Evolutionary conservation across 768 basidiomycete species (phyloP).

Genomic region (Butyriboletus loyo): DNA sequence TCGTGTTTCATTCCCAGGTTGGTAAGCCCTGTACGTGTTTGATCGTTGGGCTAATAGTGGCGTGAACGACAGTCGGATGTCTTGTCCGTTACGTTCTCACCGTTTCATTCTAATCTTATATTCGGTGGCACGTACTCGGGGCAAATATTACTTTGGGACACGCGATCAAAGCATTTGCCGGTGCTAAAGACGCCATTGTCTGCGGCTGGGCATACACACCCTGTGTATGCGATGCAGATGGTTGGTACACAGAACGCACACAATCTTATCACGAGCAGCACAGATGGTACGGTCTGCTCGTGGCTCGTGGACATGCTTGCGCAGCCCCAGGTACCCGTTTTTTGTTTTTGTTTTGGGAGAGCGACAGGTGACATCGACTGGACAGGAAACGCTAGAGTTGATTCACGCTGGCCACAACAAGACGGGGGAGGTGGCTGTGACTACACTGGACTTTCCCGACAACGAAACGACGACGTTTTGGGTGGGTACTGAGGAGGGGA

Average conservation of each 20-base stretch:
- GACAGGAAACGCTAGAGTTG: conserved; percentile 89
- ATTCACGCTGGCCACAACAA: conserved; percentile 90
- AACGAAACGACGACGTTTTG: conserved; percentile 97
- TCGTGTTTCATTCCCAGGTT: conserved; percentile 97
- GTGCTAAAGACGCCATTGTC: conserved; percentile 96
- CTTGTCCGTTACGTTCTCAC: conserved; percentile 93
- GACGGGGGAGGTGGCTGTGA: conserved; percentile 95
- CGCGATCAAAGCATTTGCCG: conserved; percentile 92
- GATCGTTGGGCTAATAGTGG: conserved; percentile 3
- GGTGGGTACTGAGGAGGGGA: conserved; percentile 98
- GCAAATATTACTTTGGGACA: conserved; percentile 98
- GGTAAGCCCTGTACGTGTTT: conserved; percentile 21
- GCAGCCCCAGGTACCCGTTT: conserved; percentile 76
- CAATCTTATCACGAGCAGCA: conserved; percentile 94
- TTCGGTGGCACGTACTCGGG: conserved; percentile 99
- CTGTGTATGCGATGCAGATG: conserved; percentile 98
- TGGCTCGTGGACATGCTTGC: conserved; percentile 99
- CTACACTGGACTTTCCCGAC: conserved; percentile 89
- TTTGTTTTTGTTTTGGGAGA: neutral
- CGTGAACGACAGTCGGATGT: conserved; percentile 80
- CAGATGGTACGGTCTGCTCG: conserved; percentile 95
- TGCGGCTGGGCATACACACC: conserved; percentile 96
- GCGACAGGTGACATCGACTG: neutral
- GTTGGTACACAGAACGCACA: conserved; percentile 99
- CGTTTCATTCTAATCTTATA: conserved; percentile 95